Conservation (phyloP, 2,329 filamentous ascomycete species). For the Nectriaceae sp. region DNA sequence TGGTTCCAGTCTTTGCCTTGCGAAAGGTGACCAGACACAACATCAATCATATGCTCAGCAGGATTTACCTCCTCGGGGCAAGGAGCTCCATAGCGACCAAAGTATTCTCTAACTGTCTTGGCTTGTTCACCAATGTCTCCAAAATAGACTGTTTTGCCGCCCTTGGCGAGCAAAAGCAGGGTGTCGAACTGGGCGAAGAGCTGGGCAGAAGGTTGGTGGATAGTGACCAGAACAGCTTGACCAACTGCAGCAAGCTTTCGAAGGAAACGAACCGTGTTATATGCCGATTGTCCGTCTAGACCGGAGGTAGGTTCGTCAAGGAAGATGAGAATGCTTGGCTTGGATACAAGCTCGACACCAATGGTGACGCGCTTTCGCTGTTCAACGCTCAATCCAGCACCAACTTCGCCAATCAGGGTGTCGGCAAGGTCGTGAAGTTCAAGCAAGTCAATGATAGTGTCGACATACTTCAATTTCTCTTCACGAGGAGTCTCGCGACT, state of each 20-base stretch:
- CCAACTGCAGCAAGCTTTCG: conserved; percentile 66
- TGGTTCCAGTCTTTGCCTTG: conserved; percentile 64
- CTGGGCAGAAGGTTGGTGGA: conserved; percentile 69
- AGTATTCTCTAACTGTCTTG: conserved; percentile 60
- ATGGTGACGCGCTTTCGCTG: conserved; percentile 60
- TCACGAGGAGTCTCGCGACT: conserved; percentile 60
- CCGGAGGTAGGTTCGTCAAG: conserved; percentile 65
- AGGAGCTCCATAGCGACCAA: conserved; percentile 64
- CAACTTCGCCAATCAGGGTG: conserved; percentile 50
- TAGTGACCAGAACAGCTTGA: conserved; percentile 69
- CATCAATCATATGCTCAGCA: conserved; percentile 74
- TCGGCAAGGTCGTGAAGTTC: conserved; percentile 51
- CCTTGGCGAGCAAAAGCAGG: conserved; percentile 64
- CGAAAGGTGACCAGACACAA: conserved; percentile 52
- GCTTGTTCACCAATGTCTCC: conserved; percentile 64
- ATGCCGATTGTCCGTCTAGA: conserved; percentile 69
- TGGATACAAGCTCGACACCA: conserved; percentile 62
- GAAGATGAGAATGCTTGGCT: conserved; percentile 61
- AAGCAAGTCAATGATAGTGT: conserved; percentile 71
- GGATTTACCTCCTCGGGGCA: conserved; percentile 67
- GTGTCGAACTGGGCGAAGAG: conserved; percentile 69
- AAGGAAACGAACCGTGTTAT: conserved; percentile 65
- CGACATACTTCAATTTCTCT: conserved; percentile 76
- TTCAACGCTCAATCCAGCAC: conserved; percentile 54
- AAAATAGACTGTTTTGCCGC: conserved; percentile 68